Conservation (phyloP, 1,284 basidiomycete species). For the Volvariella volvacea region DNA sequence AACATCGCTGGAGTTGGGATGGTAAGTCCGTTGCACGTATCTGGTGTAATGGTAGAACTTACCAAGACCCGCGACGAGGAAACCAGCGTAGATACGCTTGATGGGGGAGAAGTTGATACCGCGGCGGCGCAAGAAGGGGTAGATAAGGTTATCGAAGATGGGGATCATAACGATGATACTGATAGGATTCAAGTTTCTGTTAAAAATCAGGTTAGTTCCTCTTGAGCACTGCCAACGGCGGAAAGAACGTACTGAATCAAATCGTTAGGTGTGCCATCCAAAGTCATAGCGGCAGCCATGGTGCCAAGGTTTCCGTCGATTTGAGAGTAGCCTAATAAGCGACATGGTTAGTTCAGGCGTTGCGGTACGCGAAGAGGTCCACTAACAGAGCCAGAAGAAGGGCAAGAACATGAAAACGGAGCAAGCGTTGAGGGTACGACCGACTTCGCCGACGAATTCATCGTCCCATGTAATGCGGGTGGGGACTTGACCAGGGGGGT, state of each 20-base stretch:
- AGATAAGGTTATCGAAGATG: conserved; percentile 43
- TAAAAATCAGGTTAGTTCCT: neutral
- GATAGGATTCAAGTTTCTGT: conserved; percentile 52
- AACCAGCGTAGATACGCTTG: conserved; percentile 59
- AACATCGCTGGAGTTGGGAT: conserved; percentile 39
- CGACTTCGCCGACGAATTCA: conserved; percentile 57
- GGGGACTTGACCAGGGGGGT: conserved; percentile 24
- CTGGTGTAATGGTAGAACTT: neutral
- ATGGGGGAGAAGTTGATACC: conserved; percentile 55
- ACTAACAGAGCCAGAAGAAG: conserved; percentile 45
- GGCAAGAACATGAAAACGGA: conserved; percentile 56
- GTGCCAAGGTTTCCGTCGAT: conserved; percentile 53
- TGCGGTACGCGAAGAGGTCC: neutral
- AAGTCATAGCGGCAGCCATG: conserved; percentile 38
- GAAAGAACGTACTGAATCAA: conserved; percentile 30
- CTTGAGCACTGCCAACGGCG: too few species aligned
- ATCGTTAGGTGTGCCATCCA: conserved; percentile 54
- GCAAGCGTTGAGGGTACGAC: conserved; percentile 59
- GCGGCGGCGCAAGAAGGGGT: conserved; percentile 44
- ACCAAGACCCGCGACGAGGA: conserved; percentile 43
- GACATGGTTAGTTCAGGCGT: neutral
- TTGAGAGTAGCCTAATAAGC: conserved; percentile 36
- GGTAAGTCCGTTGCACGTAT: neutral
- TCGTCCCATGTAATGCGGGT: conserved; percentile 43
- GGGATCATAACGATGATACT: conserved; percentile 43